A percentile compares a stretch with the other conserved stretches of the same genome.
phyloP scores from a whole-genome alignment of 306 rosid genomes.

The Hippophae gyantsensis region DNA sequence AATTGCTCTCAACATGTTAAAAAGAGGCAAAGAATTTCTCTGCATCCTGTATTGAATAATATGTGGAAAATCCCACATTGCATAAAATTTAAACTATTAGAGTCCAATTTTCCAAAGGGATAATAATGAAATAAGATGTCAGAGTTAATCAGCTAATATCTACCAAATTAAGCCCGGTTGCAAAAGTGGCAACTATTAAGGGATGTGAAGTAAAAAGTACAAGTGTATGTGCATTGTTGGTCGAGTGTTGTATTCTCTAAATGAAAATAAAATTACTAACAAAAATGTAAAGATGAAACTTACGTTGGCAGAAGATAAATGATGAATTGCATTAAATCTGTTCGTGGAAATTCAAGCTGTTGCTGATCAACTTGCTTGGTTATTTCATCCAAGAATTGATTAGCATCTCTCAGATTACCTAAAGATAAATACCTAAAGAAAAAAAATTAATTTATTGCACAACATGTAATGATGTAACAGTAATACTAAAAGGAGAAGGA shows the following conservation, averaged over 20 bases:
- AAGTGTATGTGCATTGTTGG: neutral
- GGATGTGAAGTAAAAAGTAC: neutral
- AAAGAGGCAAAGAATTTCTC: slow-evolving; percentile 87
- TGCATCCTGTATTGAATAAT: slow-evolving; percentile 55
- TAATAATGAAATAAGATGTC: neutral
- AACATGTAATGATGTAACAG: too few species aligned
- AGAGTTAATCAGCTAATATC: slow-evolving; percentile 3
- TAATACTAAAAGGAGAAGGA: neutral
- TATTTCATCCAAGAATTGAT: slow-evolving; percentile 65
- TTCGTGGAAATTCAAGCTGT: slow-evolving; percentile 43
- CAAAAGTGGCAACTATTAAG: neutral
- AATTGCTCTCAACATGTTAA: slow-evolving; percentile 58
- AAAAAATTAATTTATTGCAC: slow-evolving; percentile 1
- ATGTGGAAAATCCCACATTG: neutral
- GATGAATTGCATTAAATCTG: slow-evolving; percentile 72
- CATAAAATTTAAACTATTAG: neutral
- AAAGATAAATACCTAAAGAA: slow-evolving; percentile 58
- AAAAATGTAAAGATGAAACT: slow-evolving; percentile 15
- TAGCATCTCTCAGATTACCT: slow-evolving; percentile 89
- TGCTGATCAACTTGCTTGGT: slow-evolving; percentile 44
- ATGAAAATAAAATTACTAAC: neutral
- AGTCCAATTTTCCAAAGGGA: neutral
- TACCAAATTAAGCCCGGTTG: neutral
- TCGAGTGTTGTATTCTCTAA: neutral
- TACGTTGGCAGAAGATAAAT: slow-evolving; percentile 74